Percentiles rank a stretch among this genome's conserved stretches.
Evolutionary conservation across 2,329 filamentous ascomycete genomes (phyloP).

Genomic region (Rugonectria rugulosa): DNA sequence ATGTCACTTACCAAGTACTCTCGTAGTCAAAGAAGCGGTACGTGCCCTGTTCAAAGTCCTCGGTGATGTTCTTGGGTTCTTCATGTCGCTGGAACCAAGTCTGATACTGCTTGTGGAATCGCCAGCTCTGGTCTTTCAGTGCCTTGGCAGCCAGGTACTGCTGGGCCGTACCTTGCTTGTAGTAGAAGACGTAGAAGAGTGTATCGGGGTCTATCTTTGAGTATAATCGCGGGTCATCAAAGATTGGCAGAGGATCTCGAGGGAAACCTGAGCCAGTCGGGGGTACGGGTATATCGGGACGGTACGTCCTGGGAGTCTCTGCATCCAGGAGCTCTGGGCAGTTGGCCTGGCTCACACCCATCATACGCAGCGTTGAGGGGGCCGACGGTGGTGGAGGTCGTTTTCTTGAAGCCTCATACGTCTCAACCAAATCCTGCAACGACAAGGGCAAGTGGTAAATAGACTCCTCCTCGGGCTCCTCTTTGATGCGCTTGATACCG

Average conservation of each 20-base stretch:
- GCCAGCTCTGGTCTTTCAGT: slow-evolving; percentile 98
- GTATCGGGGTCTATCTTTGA: slow-evolving; percentile 92
- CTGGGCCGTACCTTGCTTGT: slow-evolving; percentile 94
- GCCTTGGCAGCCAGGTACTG: slow-evolving; percentile 96
- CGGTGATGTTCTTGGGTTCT: slow-evolving; percentile 97
- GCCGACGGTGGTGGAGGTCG: slow-evolving; percentile 68
- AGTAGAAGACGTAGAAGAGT: slow-evolving; percentile 99
- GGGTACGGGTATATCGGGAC: slow-evolving; percentile 80
- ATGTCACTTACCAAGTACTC: slow-evolving; percentile 85
- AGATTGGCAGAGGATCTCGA: slow-evolving; percentile 88
- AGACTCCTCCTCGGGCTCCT: slow-evolving; percentile 71
- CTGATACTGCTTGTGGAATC: slow-evolving; percentile 99
- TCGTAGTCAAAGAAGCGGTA: slow-evolving; percentile 99
- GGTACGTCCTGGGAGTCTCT: slow-evolving; percentile 84
- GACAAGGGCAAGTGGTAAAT: slow-evolving; percentile 92
- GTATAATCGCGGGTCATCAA: slow-evolving; percentile 90
- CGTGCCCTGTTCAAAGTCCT: slow-evolving; percentile 98
- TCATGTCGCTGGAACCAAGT: slow-evolving; percentile 99
- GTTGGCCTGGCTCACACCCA: slow-evolving; percentile 75
- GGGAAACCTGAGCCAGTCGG: slow-evolving; percentile 83
- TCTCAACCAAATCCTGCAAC: slow-evolving; percentile 88
- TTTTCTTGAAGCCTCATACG: slow-evolving; percentile 84
- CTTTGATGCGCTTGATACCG: slow-evolving; percentile 55
- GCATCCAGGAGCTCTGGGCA: slow-evolving; percentile 80
- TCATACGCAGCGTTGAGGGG: slow-evolving; percentile 74